Evolutionary conservation across 2,329 filamentous ascomycete genomes (phyloP).

Genomic region (Claviceps humidiphila): DNA sequence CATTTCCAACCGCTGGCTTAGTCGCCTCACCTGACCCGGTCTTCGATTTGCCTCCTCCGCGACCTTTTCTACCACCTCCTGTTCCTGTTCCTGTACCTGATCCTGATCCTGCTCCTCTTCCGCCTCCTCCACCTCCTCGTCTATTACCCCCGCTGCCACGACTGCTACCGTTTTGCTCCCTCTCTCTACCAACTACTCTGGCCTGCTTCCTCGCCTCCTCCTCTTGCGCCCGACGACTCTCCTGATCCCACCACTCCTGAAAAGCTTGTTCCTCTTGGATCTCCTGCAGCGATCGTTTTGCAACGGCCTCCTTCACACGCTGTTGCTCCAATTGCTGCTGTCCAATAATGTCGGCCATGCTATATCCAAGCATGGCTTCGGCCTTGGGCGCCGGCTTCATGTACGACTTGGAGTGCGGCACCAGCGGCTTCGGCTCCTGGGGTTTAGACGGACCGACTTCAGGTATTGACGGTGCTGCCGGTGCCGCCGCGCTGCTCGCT

Average conservation of each 20-base stretch:
- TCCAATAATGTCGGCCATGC: conserved; percentile 77
- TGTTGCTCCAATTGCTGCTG: conserved; percentile 79
- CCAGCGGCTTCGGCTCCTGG: conserved; percentile 25
- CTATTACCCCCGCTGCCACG: conserved; percentile 14
- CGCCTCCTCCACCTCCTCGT: conserved; percentile 10
- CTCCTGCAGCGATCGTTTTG: conserved; percentile 80
- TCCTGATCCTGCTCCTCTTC: conserved; percentile 7
- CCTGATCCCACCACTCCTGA: conserved; percentile 90
- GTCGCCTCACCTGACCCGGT: conserved; percentile 6
- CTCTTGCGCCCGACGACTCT: conserved; percentile 58
- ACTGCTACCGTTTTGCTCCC: conserved; percentile 10
- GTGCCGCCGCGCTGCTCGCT: conserved; percentile 16
- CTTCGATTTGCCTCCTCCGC: conserved; percentile 18
- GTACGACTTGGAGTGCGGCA: conserved; percentile 50
- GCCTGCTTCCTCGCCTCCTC: conserved; percentile 35
- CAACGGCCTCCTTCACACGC: conserved; percentile 66
- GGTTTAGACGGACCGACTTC: conserved; percentile 15
- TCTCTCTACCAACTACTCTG: conserved; percentile 25
- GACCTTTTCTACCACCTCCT: no score
- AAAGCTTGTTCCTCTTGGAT: conserved; percentile 97
- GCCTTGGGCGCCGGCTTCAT: conserved; percentile 43
- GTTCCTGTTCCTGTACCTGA: conserved; percentile 11
- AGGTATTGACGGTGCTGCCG: conserved; percentile 11
- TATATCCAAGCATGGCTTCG: conserved; percentile 54
- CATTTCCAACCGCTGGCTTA: conserved; percentile 2